Percentiles rank a stretch among this genome's conserved stretches.
phyloP scores from a whole-genome alignment of 495 filamentous ascomycete species.

The Penicillium longicatenatum region DNA sequence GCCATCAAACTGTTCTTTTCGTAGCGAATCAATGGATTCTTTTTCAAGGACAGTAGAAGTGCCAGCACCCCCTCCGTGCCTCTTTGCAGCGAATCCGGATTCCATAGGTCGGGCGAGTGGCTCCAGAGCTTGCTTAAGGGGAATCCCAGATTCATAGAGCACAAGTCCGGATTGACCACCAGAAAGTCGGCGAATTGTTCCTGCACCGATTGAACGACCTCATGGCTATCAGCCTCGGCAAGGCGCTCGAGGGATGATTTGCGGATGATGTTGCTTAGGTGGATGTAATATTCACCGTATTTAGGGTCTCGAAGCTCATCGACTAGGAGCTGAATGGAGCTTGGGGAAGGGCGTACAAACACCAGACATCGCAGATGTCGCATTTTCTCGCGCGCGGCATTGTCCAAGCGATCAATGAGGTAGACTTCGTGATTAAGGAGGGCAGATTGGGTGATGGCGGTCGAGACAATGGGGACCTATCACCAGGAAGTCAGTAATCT shows the following conservation, averaged over 20 bases:
- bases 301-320: conserved; percentile 96
- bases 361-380: conserved; percentile 91
- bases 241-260: conserved; percentile 95
- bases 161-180: conserved; percentile 92
- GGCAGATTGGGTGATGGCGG: conserved; percentile 91
- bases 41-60: conserved; percentile 82
- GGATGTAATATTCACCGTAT: conserved; percentile 96
- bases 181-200: conserved; percentile 96
- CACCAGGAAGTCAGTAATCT: conserved; percentile 19
- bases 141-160: conserved; percentile 75
- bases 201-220: conserved; percentile 89
- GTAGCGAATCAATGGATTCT: conserved; percentile 92
- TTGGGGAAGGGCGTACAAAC: conserved; percentile 87
- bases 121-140: conserved; percentile 77
- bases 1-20: conserved; percentile 89
- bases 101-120: conserved; percentile 81
- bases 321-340: conserved; percentile 89
- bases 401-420: conserved; percentile 94
- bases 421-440: conserved; percentile 98
- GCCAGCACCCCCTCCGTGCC: conserved; percentile 85
- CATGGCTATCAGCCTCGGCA: conserved; percentile 96
- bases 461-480: conserved; percentile 85
- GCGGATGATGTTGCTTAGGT: conserved; percentile 95
- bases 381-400: conserved; percentile 92
- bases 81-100: conserved; percentile 79